Conservation (phyloP, 2,329 filamentous ascomycete genomes). For the Lecanoromycetidae sp. region DNA sequence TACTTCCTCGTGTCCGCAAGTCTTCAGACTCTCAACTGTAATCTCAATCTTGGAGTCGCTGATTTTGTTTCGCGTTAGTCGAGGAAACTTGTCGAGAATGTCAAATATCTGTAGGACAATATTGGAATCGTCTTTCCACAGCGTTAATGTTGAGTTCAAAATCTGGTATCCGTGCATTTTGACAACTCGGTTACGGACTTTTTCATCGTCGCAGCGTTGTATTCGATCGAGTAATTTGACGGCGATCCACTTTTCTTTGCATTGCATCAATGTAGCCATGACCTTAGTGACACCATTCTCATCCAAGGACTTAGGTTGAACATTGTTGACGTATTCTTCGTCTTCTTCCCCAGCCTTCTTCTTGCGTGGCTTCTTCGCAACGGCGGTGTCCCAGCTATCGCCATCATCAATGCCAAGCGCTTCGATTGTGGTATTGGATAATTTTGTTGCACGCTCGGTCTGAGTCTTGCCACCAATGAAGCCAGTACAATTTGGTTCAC, state of each 20-base stretch:
- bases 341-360: conserved; percentile 87
- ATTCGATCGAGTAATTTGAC: conserved; percentile 88
- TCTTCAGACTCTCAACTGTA: conserved; percentile 56
- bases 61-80: conserved; percentile 92
- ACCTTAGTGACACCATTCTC: conserved; percentile 82
- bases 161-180: conserved; percentile 97
- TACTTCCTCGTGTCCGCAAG: conserved; percentile 62
- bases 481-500: conserved; percentile 83
- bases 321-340: conserved; percentile 86
- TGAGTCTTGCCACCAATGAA: conserved; percentile 97
- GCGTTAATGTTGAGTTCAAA: conserved; percentile 70
- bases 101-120: conserved; percentile 80
- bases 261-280: conserved; percentile 93
- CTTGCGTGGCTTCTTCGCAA: conserved; percentile 81
- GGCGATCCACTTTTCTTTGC: conserved; percentile 98
- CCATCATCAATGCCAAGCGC: conserved; percentile 88
- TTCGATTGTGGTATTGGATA: conserved; percentile 80
- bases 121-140: conserved; percentile 81
- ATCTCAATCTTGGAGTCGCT: conserved; percentile 89
- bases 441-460: conserved; percentile 85
- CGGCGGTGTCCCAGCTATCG: conserved; percentile 81
- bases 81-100: conserved; percentile 77
- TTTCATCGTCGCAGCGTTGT: conserved; percentile 73
- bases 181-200: conserved; percentile 75
- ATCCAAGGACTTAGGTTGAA: conserved; percentile 65